These are phyloP conservation scores for Angomonas desouzai DNA, from an alignment of 208 protist genomes.

Conservation along the genomic window DNA sequence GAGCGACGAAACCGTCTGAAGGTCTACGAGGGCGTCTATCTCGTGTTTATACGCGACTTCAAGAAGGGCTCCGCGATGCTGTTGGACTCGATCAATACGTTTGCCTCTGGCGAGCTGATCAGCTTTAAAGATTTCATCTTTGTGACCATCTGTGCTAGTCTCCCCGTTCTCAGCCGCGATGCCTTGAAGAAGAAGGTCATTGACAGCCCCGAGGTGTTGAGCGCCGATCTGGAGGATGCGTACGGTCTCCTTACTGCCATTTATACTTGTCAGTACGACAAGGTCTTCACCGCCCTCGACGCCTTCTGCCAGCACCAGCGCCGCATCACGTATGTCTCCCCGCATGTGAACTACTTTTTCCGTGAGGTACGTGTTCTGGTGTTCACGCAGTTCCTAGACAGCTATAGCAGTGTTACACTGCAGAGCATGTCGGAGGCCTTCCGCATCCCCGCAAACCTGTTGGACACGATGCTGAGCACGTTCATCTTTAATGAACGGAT, in stretches of 20 bases:
- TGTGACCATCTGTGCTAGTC: constrained; percentile 91
- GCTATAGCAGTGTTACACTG: constrained; percentile 96
- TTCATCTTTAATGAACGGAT: constrained; percentile 97
- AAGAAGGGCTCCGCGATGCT: constrained; percentile 90
- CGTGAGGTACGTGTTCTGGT: constrained; percentile 96
- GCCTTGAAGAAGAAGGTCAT: constrained; percentile 89
- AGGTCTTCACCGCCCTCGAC: constrained; percentile 92
- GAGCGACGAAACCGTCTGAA: constrained; percentile 98
- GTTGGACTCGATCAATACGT: constrained; percentile 96
- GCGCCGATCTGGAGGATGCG: constrained; percentile 88
- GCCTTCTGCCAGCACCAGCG: constrained; percentile 89
- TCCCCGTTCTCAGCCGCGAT: constrained; percentile 85
- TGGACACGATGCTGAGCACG: constrained; percentile 95
- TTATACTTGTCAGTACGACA: constrained; percentile 94
- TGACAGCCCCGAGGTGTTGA: constrained; percentile 90
- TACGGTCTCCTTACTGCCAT: constrained; percentile 88
- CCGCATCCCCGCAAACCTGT: constrained; percentile 84
- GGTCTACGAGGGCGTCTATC: constrained; percentile 97
- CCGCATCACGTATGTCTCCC: constrained; percentile 88
- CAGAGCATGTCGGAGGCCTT: constrained; percentile 95
- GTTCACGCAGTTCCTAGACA: constrained; percentile 98
- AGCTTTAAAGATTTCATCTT: constrained; percentile 94
- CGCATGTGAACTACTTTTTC: constrained; percentile 95
- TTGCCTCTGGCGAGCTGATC: constrained; percentile 95
- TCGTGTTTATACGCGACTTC: constrained; percentile 95